These are phyloP conservation scores for Trichoderma harzianum DNA, from an alignment of 2,329 filamentous ascomycete species.

Conservation along the genomic window DNA sequence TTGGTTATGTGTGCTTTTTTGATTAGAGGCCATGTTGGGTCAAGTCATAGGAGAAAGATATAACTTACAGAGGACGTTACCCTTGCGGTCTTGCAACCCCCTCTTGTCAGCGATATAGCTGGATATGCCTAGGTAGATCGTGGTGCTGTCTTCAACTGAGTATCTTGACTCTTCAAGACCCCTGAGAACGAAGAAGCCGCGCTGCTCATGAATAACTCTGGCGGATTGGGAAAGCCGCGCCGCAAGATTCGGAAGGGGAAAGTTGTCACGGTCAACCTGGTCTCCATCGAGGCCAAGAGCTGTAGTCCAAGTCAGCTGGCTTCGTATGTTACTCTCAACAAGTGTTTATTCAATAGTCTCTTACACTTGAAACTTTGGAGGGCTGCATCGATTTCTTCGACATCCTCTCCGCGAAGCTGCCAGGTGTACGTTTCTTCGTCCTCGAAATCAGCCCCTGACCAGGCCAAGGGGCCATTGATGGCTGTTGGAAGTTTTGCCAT, in stretches of 20 bases:
- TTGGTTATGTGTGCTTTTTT: slow-evolving; percentile 46
- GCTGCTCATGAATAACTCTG: slow-evolving; percentile 38
- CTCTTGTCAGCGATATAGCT: slow-evolving; percentile 54
- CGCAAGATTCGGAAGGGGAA: slow-evolving; percentile 39
- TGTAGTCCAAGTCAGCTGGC: slow-evolving; percentile 23
- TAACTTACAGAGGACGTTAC: slow-evolving; percentile 45
- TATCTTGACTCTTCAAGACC: slow-evolving; percentile 49
- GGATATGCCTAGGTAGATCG: slow-evolving; percentile 55
- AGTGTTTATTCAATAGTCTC: slow-evolving; percentile 8
- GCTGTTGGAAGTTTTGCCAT: background rate
- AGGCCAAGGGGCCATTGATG: slow-evolving; percentile 20
- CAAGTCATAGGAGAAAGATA: background rate
- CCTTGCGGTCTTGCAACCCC: slow-evolving; percentile 48
- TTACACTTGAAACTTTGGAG: slow-evolving; percentile 27
- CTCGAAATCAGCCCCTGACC: slow-evolving; percentile 19
- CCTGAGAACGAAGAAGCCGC: slow-evolving; percentile 52
- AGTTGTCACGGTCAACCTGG: slow-evolving; percentile 36
- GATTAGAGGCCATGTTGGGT: background rate
- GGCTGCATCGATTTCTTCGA: slow-evolving; percentile 26
- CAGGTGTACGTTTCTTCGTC: slow-evolving; percentile 21
- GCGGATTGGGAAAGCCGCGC: slow-evolving; percentile 34
- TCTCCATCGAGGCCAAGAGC: slow-evolving; percentile 36
- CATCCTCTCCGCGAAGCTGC: slow-evolving; percentile 22
- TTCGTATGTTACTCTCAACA: slow-evolving; percentile 23
- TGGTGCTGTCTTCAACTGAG: slow-evolving; percentile 51